These are phyloP conservation scores for Coleophoma cylindrospora DNA, from an alignment of 2,329 filamentous ascomycete species.

Conservation along the genomic window DNA sequence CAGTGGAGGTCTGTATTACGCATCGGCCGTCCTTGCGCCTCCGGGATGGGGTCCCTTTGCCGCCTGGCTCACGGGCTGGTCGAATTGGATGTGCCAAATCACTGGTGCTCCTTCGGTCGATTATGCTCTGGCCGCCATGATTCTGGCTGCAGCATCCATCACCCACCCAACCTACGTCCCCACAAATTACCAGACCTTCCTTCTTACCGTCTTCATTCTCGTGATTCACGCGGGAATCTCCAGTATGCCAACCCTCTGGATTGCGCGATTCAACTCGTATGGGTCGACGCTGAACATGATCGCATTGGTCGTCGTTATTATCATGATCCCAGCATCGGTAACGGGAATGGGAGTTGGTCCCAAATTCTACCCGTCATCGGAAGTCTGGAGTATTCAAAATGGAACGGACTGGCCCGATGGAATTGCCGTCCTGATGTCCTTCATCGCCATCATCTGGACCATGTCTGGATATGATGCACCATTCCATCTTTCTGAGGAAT, in stretches of 20 bases:
- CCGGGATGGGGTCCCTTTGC: slow-evolving; percentile 61
- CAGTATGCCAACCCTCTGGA: slow-evolving; percentile 66
- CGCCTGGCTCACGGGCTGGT: slow-evolving; percentile 66
- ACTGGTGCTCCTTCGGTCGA: slow-evolving; percentile 63
- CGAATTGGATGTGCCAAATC: slow-evolving; percentile 64
- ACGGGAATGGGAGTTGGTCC: slow-evolving; percentile 40
- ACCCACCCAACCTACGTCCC: slow-evolving; percentile 60
- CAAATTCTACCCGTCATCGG: slow-evolving; percentile 50
- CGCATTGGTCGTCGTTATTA: slow-evolving; percentile 59
- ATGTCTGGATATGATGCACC: slow-evolving; percentile 64
- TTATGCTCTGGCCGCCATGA: slow-evolving; percentile 65
- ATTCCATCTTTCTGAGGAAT: slow-evolving; percentile 72
- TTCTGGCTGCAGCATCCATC: slow-evolving; percentile 66
- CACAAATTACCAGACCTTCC: slow-evolving; percentile 60
- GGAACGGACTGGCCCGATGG: slow-evolving; percentile 64
- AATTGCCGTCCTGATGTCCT: slow-evolving; percentile 65
- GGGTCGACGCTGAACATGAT: slow-evolving; percentile 69
- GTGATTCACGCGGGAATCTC: slow-evolving; percentile 62
- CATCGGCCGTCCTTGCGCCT: slow-evolving; percentile 65
- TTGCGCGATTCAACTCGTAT: slow-evolving; percentile 64
- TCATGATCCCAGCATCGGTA: slow-evolving; percentile 58
- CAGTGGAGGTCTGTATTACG: slow-evolving; percentile 68
- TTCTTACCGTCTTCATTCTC: slow-evolving; percentile 64
- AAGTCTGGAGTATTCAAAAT: slow-evolving; percentile 65
- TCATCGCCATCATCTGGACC: slow-evolving; percentile 66